Evolutionary conservation across 371 early-diverging fungal genomes (phyloP).

Genomic region (Apophysomyces trapeziformis): DNA sequence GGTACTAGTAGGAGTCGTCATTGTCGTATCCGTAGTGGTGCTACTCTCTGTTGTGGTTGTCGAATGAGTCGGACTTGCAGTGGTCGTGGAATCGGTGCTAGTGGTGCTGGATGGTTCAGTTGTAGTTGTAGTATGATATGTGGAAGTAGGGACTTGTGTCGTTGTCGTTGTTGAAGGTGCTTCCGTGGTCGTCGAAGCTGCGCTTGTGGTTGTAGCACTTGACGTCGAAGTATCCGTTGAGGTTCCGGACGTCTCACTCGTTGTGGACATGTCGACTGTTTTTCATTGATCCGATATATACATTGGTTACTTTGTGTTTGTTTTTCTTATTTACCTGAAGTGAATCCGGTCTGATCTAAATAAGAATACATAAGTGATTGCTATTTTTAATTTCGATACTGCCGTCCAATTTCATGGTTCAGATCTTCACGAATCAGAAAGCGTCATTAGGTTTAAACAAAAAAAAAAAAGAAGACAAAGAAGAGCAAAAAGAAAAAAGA

Average conservation of each 20-base stretch:
- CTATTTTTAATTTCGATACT: neutral
- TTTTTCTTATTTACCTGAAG: neutral
- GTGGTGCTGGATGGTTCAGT: neutral
- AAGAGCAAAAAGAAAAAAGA: no score
- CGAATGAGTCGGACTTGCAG: neutral
- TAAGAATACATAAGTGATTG: neutral
- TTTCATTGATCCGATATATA: no score
- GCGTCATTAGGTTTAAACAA: neutral
- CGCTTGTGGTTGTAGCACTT: neutral
- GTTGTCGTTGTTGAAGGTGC: neutral
- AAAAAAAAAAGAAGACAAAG: no score
- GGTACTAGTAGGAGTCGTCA: neutral
- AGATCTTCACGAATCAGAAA: neutral
- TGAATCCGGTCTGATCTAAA: slow-evolving; percentile 1
- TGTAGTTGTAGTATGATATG: neutral
- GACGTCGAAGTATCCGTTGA: neutral
- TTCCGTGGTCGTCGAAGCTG: neutral
- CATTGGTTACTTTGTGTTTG: neutral
- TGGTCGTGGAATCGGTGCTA: neutral
- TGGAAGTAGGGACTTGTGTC: neutral
- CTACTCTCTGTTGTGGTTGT: neutral
- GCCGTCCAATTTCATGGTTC: neutral
- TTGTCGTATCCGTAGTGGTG: neutral
- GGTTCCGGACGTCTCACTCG: neutral
- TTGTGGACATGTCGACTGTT: neutral